Conservation (phyloP, 805 yeast genomes). For the Candida ovalis region DNA sequence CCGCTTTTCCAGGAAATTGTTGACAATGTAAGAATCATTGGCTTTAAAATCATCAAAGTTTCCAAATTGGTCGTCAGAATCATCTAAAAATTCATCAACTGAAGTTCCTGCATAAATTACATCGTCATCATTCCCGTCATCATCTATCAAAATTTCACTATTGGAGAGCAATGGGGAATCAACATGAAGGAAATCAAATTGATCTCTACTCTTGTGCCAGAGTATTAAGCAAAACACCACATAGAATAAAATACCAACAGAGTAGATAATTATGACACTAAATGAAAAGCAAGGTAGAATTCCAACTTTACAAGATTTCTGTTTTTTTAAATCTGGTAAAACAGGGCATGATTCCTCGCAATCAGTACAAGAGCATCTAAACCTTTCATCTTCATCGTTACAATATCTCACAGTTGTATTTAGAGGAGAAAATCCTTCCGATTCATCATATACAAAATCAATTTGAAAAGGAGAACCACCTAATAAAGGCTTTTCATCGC, state of each 20-base stretch:
- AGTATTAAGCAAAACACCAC: constrained; percentile 7
- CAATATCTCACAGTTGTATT: constrained; percentile 40
- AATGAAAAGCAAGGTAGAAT: constrained; percentile 72
- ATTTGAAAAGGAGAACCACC: constrained; percentile 98
- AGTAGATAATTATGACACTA: constrained; percentile 50
- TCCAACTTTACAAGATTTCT: constrained; percentile 52
- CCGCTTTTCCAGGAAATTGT: constrained; percentile 41
- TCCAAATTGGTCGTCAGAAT: constrained; percentile 14
- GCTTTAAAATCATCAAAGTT: constrained; percentile 19
- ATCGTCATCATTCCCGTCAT: neutral
- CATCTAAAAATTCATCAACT: constrained; percentile 8
- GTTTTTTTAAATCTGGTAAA: constrained; percentile 43
- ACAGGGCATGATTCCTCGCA: constrained; percentile 78
- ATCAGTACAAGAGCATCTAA: constrained; percentile 86
- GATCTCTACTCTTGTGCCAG: constrained; percentile 4
- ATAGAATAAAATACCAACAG: constrained; percentile 14
- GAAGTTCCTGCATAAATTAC: neutral
- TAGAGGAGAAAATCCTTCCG: constrained; percentile 27
- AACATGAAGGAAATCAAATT: constrained; percentile 11
- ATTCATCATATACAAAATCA: constrained; percentile 52
- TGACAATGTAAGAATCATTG: constrained; percentile 42
- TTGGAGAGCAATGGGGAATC: constrained; percentile 12
- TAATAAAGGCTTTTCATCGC: constrained; percentile 88
- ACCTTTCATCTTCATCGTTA: constrained; percentile 50
- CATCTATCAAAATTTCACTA: constrained; percentile 1